Conservation (phyloP, 2,329 filamentous ascomycete genomes). For the Claviceps sp. region DNA sequence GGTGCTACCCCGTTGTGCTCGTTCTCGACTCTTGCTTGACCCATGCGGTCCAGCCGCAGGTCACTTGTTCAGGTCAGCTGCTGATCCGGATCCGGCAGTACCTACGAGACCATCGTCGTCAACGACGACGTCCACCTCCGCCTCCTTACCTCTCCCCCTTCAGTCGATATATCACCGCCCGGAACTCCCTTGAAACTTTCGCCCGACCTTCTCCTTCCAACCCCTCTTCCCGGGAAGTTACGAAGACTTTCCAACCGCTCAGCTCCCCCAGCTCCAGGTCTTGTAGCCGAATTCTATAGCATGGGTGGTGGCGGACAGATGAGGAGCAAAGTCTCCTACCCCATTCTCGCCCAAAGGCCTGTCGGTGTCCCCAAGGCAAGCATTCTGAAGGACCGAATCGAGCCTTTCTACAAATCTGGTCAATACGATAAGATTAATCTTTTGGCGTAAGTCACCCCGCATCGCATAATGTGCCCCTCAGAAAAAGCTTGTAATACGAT, state of each 20-base stretch:
- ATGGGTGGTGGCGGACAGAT: conserved; percentile 39
- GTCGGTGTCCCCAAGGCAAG: conserved; percentile 69
- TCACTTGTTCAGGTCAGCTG: conserved; percentile 10
- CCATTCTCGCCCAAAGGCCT: conserved; percentile 36
- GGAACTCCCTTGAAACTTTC: conserved; percentile 7
- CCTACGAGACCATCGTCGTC: conserved; percentile 11
- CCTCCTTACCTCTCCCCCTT: conserved; percentile 11
- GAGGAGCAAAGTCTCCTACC: conserved; percentile 36
- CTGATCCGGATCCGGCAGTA: conserved; percentile 11
- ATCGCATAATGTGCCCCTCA: background rate
- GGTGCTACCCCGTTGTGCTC: background rate
- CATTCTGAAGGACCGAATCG: conserved; percentile 75
- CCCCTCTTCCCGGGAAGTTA: conserved; percentile 12
- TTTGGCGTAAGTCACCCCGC: conserved; percentile 40
- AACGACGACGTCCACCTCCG: too few relatives aligned
- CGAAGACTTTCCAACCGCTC: conserved; percentile 23
- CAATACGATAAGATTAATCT: conserved; percentile 70
- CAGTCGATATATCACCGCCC: conserved; percentile 14
- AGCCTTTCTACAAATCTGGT: conserved; percentile 64
- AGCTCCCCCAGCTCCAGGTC: conserved; percentile 22
- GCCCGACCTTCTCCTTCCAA: conserved; percentile 5
- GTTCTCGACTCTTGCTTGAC: background rate
- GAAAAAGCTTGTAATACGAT: background rate
- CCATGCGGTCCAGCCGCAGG: background rate
- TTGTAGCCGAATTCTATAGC: conserved; percentile 17